Evolutionary conservation across 768 basidiomycete genomes (phyloP).

Genomic region (Phaeotremella fagi): DNA sequence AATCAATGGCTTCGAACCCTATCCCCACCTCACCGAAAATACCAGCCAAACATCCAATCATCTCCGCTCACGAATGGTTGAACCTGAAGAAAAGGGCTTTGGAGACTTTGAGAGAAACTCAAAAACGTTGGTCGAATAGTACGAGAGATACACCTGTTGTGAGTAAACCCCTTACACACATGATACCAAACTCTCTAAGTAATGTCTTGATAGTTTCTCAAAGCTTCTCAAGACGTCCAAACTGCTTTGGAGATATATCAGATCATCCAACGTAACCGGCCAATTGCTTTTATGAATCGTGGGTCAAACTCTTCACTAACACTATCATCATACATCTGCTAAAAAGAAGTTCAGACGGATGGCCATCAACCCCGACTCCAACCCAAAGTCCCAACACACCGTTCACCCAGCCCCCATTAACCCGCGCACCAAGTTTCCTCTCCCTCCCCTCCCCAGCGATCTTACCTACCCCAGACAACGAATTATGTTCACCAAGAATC

Average conservation of each 20-base stretch:
- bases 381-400: background rate
- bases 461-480: too few species aligned
- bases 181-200: too few species aligned
- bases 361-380: background rate
- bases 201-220: too few species aligned
- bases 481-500: background rate
- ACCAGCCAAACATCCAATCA: background rate
- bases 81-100: background rate
- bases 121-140: background rate
- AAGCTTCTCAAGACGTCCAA: background rate
- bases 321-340: background rate
- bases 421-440: background rate
- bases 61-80: background rate
- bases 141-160: background rate
- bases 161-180: background rate
- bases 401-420: background rate
- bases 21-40: background rate
- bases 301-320: background rate
- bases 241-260: background rate
- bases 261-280: background rate
- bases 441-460: too few species aligned
- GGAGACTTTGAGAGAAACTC: background rate
- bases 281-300: background rate
- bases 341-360: background rate
- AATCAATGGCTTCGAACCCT: too few species aligned